A percentile compares a stretch with the other conserved stretches of the same genome.
Conservation (phyloP, 2,329 filamentous ascomycete species). For the Colletotrichum tanaceti region DNA sequence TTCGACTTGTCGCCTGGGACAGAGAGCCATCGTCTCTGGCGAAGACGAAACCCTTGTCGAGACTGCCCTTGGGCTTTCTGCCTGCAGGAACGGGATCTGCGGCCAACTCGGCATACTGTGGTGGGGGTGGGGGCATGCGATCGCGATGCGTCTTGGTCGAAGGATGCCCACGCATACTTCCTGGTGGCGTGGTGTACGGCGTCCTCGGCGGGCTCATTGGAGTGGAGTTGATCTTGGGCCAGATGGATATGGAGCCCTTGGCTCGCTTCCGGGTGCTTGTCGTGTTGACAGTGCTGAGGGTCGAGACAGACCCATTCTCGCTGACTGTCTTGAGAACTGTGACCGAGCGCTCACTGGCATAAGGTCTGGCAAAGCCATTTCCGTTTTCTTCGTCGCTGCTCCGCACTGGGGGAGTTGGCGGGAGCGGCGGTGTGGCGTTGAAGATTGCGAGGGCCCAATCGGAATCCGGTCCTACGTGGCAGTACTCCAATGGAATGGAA, state of each 20-base stretch:
- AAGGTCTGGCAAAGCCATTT: constrained; percentile 37
- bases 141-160: constrained; percentile 20
- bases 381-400: constrained; percentile 21
- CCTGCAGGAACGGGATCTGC: constrained; percentile 24
- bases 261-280: constrained; percentile 25
- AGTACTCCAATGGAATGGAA: constrained; percentile 66
- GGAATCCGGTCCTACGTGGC: constrained; percentile 52
- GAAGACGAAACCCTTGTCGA: constrained; percentile 20
- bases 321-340: constrained; percentile 51
- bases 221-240: constrained; percentile 35
- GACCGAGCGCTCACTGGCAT: constrained; percentile 42
- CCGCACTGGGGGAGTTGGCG: constrained; percentile 32
- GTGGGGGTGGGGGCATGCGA: constrained; percentile 17
- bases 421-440: constrained; percentile 44
- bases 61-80: constrained; percentile 22
- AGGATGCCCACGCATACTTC: constrained; percentile 20
- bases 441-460: constrained; percentile 40
- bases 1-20: not conserved
- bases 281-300: constrained; percentile 18
- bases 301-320: constrained; percentile 51
- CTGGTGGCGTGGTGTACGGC: constrained; percentile 36
- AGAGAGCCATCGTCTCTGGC: not conserved
- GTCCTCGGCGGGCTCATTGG: constrained; percentile 39
- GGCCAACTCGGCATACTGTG: constrained; percentile 37
- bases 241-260: constrained; percentile 36